Percentiles rank a stretch among this genome's conserved stretches.
Conservation (phyloP, 2,329 filamentous ascomycete genomes). For the Fusarium austroafricanum region DNA sequence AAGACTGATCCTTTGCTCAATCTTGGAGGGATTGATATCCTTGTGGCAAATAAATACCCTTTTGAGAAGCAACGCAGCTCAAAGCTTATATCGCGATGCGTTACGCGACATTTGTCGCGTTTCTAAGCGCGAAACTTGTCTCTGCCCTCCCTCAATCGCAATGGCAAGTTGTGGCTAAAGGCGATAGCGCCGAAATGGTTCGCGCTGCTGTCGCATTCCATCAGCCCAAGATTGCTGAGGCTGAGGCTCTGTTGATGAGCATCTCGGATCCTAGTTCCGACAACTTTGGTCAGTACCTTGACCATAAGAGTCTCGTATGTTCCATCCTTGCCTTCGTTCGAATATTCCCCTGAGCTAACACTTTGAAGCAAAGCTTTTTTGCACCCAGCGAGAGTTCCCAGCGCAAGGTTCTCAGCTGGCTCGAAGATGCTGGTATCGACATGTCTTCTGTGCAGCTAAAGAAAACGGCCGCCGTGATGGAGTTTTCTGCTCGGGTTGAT, state of each 20-base stretch:
- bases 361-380: neutral
- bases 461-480: neutral
- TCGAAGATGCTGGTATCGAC: neutral
- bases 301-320: neutral
- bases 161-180: neutral
- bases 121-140: neutral
- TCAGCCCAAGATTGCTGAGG: conserved; percentile 2
- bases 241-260: conserved; percentile 1
- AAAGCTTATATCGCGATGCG: neutral
- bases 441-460: neutral
- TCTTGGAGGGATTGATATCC: neutral
- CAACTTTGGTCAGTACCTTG: conserved; percentile 3
- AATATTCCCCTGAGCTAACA: neutral
- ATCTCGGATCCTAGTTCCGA: neutral
- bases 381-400: conserved; percentile 1
- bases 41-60: neutral
- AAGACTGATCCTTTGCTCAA: no score
- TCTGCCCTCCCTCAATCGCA: neutral
- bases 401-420: neutral
- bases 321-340: accelerated
- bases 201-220: conserved; percentile 9
- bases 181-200: neutral
- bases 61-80: neutral
- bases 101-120: neutral
- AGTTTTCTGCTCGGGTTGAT: neutral